Base-by-base conservation (phyloP, 2,329 filamentous ascomycete species). In the Capronia americana region DNA sequence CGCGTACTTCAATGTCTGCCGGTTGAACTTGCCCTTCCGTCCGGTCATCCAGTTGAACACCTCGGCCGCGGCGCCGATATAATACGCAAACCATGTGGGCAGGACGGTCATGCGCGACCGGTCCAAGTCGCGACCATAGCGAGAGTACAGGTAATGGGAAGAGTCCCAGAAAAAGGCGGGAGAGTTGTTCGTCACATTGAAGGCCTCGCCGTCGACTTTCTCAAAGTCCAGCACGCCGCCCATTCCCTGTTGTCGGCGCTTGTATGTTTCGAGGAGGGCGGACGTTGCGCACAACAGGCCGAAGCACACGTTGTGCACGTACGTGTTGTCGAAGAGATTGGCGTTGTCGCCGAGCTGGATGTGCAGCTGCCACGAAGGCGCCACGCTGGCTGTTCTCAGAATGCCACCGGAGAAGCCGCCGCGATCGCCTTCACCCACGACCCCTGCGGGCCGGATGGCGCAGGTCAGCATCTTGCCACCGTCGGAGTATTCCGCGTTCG, bases 101-200 rank as follows among this genome's bases (percentile, higher is more conserved):
- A 83, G 72, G 23, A 72, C 74, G 76, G 77, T 81, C 34, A 81
- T 79, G 64, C 81, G 71, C 10, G 58, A 50, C 7, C 79, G 78
- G 67, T 81, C 77, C 12, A 83, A 79, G 5, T 79, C 75, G 48
- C 81, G 79, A 44, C 77, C 79, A 28, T 80, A 79, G 28, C 81
- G 71, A 8, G 82, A 83, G 92, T 92, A 98, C 55, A 97, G 85
- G 46, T 88, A 87, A 48, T 92, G 86, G 66, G 91, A 87, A 76
- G 96, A 91, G 78, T 96, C 92, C 88, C 95, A 96, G 79, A 97
- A 96, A 77, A 94, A 94, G 23, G 96, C 84, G 4, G 94, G 94
- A 72, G 88, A 84, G 79, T 93, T 92, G 78, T 98, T 98, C 65
- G 92, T 95, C 75, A 98, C 87, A 80, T 97, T 88, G 82, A 98